Conservation (phyloP, 2,329 filamentous ascomycete genomes). For the Magnaporthiopsis incrustans region DNA sequence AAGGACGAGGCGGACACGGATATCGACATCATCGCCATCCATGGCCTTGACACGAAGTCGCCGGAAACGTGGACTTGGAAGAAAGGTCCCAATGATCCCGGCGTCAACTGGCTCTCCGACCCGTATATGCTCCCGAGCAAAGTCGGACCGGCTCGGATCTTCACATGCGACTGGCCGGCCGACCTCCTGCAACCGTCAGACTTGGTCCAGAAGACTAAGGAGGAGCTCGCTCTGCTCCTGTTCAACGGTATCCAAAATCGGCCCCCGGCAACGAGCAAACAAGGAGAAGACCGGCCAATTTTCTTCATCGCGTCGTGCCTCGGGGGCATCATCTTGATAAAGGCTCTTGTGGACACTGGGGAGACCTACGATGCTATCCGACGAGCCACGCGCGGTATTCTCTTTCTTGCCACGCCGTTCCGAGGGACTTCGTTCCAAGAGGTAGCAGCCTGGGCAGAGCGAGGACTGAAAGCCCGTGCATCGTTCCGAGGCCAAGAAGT, state of each 20-base stretch:
- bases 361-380: conserved; percentile 13
- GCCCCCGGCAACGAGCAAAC: not conserved
- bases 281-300: conserved; percentile 15
- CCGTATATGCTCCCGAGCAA: conserved; percentile 16
- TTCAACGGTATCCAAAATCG: conserved; percentile 17
- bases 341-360: conserved; percentile 18
- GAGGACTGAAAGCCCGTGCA: conserved; percentile 12
- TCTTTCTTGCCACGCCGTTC: conserved; percentile 23
- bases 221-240: conserved; percentile 17
- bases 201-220: conserved; percentile 12
- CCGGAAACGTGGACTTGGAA: conserved; percentile 21
- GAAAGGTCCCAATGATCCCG: not conserved
- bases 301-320: conserved; percentile 26
- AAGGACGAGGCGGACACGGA: conserved; percentile 9
- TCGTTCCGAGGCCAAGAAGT: conserved; percentile 10
- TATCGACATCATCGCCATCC: conserved; percentile 12
- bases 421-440: conserved; percentile 19
- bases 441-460: conserved; percentile 16
- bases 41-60: conserved; percentile 17
- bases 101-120: conserved; percentile 20
- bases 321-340: conserved; percentile 22
- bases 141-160: conserved; percentile 17
- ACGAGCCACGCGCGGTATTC: conserved; percentile 15
- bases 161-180: conserved; percentile 22
- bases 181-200: conserved; percentile 14